phyloP scores from a whole-genome alignment of 805 yeast species.

The Cyberlindnera mrakii region DNA sequence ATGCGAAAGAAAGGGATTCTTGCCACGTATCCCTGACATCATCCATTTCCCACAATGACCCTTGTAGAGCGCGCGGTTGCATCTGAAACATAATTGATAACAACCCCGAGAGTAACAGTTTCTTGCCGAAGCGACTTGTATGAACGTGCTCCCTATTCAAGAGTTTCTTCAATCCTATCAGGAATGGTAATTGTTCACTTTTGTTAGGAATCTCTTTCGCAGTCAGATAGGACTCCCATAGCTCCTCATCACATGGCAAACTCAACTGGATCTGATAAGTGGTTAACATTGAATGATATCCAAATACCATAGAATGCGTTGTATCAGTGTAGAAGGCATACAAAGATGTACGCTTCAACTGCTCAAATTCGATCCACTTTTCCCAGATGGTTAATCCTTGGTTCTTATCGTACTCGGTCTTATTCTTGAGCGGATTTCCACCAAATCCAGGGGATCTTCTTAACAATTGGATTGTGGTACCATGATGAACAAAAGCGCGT shows the following conservation, averaged over 20 bases:
- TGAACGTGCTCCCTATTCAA: constrained; percentile 43
- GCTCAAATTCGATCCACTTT: constrained; percentile 77
- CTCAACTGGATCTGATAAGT: constrained; percentile 57
- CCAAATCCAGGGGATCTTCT: constrained; percentile 73
- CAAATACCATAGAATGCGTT: constrained; percentile 70
- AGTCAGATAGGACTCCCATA: constrained; percentile 43
- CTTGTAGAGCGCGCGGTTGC: constrained; percentile 65
- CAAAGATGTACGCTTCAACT: constrained; percentile 69
- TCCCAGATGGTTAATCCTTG: constrained; percentile 38
- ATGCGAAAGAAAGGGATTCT: constrained; percentile 59
- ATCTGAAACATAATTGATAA: constrained; percentile 63
- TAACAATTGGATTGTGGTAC: constrained; percentile 73
- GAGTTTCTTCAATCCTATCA: constrained; percentile 50
- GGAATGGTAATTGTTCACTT: constrained; percentile 36
- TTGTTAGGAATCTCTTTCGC: constrained; percentile 22
- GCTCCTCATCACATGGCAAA: constrained; percentile 56
- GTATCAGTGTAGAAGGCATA: constrained; percentile 81
- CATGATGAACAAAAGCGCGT: constrained; percentile 81
- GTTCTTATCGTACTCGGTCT: constrained; percentile 22
- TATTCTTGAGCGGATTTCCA: constrained; percentile 47
- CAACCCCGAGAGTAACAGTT: constrained; percentile 60
- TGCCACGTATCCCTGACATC: constrained; percentile 52
- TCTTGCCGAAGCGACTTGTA: constrained; percentile 56
- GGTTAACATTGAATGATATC: constrained; percentile 57
- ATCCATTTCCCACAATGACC: constrained; percentile 40